These are phyloP conservation scores for Salvia hispanica DNA, from an alignment of 257 asterid genomes.

Conservation along the genomic window DNA sequence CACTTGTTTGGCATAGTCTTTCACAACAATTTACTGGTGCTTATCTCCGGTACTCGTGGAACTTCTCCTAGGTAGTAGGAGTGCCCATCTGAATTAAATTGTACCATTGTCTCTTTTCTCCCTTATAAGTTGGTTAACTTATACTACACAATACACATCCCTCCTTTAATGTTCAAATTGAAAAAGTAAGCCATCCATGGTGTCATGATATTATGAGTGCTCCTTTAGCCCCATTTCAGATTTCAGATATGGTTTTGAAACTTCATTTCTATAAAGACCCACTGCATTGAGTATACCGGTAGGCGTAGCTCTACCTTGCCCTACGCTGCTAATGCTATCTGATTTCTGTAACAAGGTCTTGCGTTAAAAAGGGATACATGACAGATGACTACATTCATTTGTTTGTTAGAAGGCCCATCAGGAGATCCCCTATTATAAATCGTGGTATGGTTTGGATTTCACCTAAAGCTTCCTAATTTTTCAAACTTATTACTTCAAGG, in stretches of 20 bases:
- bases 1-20: background rate
- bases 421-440: slow-evolving; percentile 92
- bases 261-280: slow-evolving; percentile 6
- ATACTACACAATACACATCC: background rate
- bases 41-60: background rate
- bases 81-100: background rate
- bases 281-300: background rate
- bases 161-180: slow-evolving; percentile 9
- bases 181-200: slow-evolving; percentile 1
- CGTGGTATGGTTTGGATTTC: slow-evolving; percentile 57
- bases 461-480: slow-evolving; percentile 27
- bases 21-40: background rate
- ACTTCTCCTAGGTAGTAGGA: background rate
- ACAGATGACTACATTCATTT: slow-evolving; percentile 77
- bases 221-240: background rate
- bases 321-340: slow-evolving; percentile 27
- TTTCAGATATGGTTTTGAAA: background rate
- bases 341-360: slow-evolving; percentile 59
- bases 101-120: background rate
- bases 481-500: slow-evolving; percentile 6
- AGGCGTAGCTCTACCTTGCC: slow-evolving; percentile 3
- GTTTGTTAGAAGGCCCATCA: slow-evolving; percentile 80
- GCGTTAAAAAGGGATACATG: slow-evolving; percentile 87
- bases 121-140: background rate
- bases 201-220: slow-evolving; percentile 20